phyloP scores from a whole-genome alignment of 1,284 basidiomycete genomes.

The Naganishia liquefaciens region DNA sequence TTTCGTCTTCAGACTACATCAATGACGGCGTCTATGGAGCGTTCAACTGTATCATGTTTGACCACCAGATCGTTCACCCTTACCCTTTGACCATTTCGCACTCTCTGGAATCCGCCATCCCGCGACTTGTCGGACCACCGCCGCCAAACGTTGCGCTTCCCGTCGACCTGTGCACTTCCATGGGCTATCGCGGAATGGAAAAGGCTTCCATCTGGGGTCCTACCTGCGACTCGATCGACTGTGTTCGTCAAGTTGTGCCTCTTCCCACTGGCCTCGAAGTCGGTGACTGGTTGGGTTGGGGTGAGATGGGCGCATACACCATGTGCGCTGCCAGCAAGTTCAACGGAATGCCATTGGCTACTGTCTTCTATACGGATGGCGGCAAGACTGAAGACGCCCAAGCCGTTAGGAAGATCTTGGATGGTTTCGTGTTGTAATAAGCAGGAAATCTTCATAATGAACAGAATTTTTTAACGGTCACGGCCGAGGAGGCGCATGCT shows the following conservation, averaged over 20 bases:
- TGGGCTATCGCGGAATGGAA: constrained; percentile 55
- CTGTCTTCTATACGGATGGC: constrained; percentile 52
- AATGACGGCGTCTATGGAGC: constrained; percentile 98
- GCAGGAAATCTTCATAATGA: constrained; percentile 7
- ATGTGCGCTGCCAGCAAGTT: constrained; percentile 85
- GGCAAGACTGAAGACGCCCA: constrained; percentile 39
- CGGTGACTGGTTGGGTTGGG: constrained; percentile 90
- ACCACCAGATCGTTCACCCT: constrained; percentile 83
- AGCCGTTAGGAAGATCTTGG: constrained; percentile 44
- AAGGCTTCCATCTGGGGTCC: constrained; percentile 60
- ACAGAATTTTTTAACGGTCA: too few species aligned
- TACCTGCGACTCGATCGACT: constrained; percentile 90
- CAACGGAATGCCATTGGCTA: constrained; percentile 61
- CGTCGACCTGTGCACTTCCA: constrained; percentile 50
- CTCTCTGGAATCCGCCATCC: constrained; percentile 40
- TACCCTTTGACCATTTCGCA: constrained; percentile 65
- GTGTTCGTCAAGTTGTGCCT: constrained; percentile 64
- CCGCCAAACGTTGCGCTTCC: constrained; percentile 52
- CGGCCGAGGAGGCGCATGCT: too few species aligned
- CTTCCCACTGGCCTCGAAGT: constrained; percentile 69
- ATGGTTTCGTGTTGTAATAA: constrained; percentile 32
- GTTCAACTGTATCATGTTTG: constrained; percentile 96
- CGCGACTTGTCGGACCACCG: constrained; percentile 50
- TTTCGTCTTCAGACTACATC: constrained; percentile 73
- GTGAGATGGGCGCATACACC: constrained; percentile 92